Percentiles rank a stretch among this genome's conserved stretches.
Evolutionary conservation across 2,329 filamentous ascomycete genomes (phyloP).

Genomic region (Stagonosporopsis vannaccii): DNA sequence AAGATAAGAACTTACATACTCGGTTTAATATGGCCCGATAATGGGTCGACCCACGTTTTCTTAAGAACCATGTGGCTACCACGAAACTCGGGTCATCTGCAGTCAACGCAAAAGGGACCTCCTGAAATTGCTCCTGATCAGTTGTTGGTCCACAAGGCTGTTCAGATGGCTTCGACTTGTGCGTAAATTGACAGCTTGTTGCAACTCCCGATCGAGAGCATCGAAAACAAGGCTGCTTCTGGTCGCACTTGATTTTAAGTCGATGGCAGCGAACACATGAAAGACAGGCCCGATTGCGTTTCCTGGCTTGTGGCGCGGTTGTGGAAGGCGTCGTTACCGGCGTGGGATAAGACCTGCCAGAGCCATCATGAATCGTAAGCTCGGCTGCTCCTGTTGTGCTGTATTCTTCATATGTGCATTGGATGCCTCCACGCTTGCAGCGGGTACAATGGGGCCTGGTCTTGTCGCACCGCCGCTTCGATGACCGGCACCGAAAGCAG

Average conservation of each 20-base stretch:
- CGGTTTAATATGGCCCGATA: slow-evolving; percentile 22
- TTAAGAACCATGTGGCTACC: slow-evolving; percentile 30
- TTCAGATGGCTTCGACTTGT: slow-evolving; percentile 8
- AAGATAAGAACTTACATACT: slow-evolving; percentile 9
- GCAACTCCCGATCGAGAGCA: slow-evolving; percentile 24
- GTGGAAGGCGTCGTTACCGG: neutral
- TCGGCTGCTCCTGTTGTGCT: neutral
- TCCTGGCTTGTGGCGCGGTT: slow-evolving; percentile 5
- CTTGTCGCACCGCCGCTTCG: slow-evolving; percentile 30
- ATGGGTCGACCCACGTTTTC: slow-evolving; percentile 26
- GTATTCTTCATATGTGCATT: slow-evolving; percentile 17
- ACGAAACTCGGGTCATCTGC: slow-evolving; percentile 26
- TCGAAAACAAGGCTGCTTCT: slow-evolving; percentile 26
- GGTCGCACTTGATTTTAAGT: slow-evolving; percentile 34
- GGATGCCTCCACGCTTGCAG: slow-evolving; percentile 16
- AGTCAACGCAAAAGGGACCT: slow-evolving; percentile 11
- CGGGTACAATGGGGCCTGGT: slow-evolving; percentile 23
- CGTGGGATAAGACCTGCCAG: neutral
- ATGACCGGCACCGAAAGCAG: slow-evolving; percentile 27
- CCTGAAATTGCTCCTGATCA: neutral
- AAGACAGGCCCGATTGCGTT: slow-evolving; percentile 24
- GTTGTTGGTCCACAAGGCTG: neutral
- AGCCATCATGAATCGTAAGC: neutral
- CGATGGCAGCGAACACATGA: slow-evolving; percentile 35
- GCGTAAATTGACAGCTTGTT: slow-evolving; percentile 25